A percentile compares a stretch with the other conserved stretches of the same genome.
These are phyloP conservation scores for Leccinum olivaceopallidum DNA, from an alignment of 768 basidiomycete species.

Conservation along the genomic window DNA sequence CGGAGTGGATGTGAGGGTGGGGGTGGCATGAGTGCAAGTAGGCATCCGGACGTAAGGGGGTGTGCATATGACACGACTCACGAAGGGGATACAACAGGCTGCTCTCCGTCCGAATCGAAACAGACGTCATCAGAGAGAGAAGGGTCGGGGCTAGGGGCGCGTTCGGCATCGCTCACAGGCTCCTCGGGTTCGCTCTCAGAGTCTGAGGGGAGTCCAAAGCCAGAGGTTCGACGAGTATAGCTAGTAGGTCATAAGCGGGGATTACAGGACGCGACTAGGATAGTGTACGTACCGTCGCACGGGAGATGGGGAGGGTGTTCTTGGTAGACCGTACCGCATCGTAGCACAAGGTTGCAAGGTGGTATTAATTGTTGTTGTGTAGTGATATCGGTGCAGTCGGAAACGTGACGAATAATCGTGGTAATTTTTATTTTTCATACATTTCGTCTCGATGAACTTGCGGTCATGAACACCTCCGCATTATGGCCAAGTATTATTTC, in stretches of 20 bases:
- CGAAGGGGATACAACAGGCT: constrained; percentile 33
- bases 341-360: not conserved
- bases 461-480: too few species aligned
- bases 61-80: constrained; percentile 25
- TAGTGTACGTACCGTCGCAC: constrained; percentile 35
- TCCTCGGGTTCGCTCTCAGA: constrained; percentile 39
- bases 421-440: not conserved
- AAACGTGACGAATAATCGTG: not conserved
- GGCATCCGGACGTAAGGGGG: not conserved
- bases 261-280: constrained; percentile 8
- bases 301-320: constrained; percentile 52
- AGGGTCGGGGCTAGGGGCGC: constrained; percentile 30
- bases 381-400: constrained; percentile 1
- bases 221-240: constrained; percentile 41
- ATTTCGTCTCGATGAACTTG: not conserved
- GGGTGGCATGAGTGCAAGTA: not conserved
- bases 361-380: not conserved
- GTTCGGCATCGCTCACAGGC: constrained; percentile 40
- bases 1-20: not conserved
- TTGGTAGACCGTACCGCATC: constrained; percentile 58
- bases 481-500: not conserved
- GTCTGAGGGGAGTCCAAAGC: constrained; percentile 56
- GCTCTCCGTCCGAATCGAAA: constrained; percentile 46
- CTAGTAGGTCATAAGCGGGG: constrained; percentile 7
- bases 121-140: constrained; percentile 42